These are phyloP conservation scores for Raddia distichophylla DNA, from an alignment of 176 grass and related monocot genomes.

Conservation along the genomic window DNA sequence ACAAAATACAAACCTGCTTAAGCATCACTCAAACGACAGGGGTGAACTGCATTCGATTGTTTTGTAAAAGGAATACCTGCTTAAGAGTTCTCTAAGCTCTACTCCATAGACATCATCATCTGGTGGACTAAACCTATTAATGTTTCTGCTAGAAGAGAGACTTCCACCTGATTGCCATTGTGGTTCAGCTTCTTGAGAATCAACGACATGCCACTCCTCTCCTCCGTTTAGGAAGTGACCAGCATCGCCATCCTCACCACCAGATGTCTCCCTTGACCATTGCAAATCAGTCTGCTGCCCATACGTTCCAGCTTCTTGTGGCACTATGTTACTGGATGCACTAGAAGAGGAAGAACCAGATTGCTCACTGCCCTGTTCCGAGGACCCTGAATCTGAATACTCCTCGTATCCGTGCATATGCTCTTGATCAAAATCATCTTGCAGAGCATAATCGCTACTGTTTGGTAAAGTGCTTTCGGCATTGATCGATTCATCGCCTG, in stretches of 20 bases:
- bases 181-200: constrained; percentile 49
- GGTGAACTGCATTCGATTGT: background rate
- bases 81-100: constrained; percentile 88
- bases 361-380: constrained; percentile 19
- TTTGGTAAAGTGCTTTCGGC: constrained; percentile 8
- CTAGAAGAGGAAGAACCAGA: constrained; percentile 12
- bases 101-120: constrained; percentile 74
- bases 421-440: constrained; percentile 33
- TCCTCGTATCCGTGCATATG: constrained; percentile 36
- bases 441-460: background rate
- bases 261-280: constrained; percentile 40
- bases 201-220: constrained; percentile 66
- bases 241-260: constrained; percentile 52
- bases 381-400: constrained; percentile 45
- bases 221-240: constrained; percentile 30
- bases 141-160: constrained; percentile 40
- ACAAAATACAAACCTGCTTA: background rate
- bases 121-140: constrained; percentile 59
- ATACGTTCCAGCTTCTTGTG: constrained; percentile 13
- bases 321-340: constrained; percentile 9
- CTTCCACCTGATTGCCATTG: constrained; percentile 49
- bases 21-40: constrained; percentile 3
- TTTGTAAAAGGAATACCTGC: constrained; percentile 58
- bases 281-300: constrained; percentile 16
- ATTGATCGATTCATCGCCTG: constrained; percentile 17